Percentiles rank a stretch among this genome's conserved stretches.
phyloP scores from a whole-genome alignment of 305 asterid species.

The Ilex paraguariensis region DNA sequence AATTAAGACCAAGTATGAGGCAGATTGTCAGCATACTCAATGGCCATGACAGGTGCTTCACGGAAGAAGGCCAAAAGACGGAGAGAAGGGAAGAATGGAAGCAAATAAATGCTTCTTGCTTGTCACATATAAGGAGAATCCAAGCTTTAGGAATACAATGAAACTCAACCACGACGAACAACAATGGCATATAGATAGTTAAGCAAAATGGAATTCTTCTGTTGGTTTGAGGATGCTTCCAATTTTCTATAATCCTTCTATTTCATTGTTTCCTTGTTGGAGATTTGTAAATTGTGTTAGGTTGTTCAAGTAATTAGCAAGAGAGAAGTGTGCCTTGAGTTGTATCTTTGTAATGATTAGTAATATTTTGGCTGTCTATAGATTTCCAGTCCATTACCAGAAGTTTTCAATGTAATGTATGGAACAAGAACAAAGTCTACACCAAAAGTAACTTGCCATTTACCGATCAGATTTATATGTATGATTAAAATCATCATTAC shows the following conservation, averaged over 20 bases:
- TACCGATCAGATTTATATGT: too few relatives aligned
- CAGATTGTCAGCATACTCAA: constrained; percentile 85
- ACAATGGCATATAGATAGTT: not conserved
- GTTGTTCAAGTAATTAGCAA: not conserved
- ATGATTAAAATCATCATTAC: too few relatives aligned
- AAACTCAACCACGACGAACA: constrained; percentile 1
- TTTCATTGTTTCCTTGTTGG: not conserved
- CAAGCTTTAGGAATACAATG: constrained; percentile 87
- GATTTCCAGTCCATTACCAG: too few relatives aligned
- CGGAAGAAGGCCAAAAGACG: constrained; percentile 28
- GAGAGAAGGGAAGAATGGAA: constrained; percentile 71
- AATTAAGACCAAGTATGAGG: constrained; percentile 71
- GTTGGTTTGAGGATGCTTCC: not conserved
- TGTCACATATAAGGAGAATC: constrained; percentile 64
- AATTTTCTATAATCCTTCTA: not conserved
- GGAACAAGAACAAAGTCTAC: too few relatives aligned
- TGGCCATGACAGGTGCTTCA: constrained; percentile 71
- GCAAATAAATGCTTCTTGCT: constrained; percentile 50
- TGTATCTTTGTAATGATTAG: not conserved
- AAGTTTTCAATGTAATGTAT: too few relatives aligned
- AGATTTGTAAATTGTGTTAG: not conserved
- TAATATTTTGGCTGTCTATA: too few relatives aligned
- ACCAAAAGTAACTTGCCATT: too few relatives aligned
- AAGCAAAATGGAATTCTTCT: not conserved
- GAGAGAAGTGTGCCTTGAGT: not conserved